Evolutionary conservation across 1,139 yeast species (phyloP).

Genomic region (Geotrichum klebahnii): DNA sequence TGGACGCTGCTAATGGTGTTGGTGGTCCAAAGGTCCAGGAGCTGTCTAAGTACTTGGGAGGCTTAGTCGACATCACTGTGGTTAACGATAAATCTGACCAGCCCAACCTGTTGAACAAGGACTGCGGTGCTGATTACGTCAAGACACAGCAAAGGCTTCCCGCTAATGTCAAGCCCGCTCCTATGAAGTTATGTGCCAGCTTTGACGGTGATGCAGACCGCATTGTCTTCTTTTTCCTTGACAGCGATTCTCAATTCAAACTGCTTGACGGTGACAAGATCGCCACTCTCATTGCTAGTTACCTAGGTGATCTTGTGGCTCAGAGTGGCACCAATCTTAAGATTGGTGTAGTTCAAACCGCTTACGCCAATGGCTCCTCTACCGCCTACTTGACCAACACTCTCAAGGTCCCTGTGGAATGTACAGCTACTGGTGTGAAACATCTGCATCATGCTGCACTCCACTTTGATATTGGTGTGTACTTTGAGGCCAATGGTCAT

Average conservation of each 20-base stretch:
- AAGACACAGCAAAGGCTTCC: slow-evolving; percentile 85
- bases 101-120: slow-evolving; percentile 61
- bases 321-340: slow-evolving; percentile 37
- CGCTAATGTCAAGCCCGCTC: slow-evolving; percentile 46
- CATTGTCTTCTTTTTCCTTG: slow-evolving; percentile 74
- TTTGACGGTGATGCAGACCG: slow-evolving; percentile 98
- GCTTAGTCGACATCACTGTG: slow-evolving; percentile 45
- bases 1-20: slow-evolving; percentile 93
- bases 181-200: slow-evolving; percentile 61
- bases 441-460: slow-evolving; percentile 88
- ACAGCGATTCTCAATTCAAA: slow-evolving; percentile 49
- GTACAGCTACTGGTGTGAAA: slow-evolving; percentile 95
- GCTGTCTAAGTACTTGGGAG: slow-evolving; percentile 43
- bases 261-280: slow-evolving; percentile 92
- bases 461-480: slow-evolving; percentile 82
- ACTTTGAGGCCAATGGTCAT: slow-evolving; percentile 99
- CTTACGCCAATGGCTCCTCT: slow-evolving; percentile 93
- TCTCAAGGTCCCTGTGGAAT: slow-evolving; percentile 72
- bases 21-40: slow-evolving; percentile 75
- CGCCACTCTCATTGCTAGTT: slow-evolving; percentile 75
- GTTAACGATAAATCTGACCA: slow-evolving; percentile 57
- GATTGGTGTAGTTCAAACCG: slow-evolving; percentile 93
- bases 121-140: slow-evolving; percentile 95
- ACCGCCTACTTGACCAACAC: slow-evolving; percentile 63
- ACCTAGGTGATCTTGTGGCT: slow-evolving; percentile 53